Evolutionary conservation across 306 rosid species (phyloP).

Genomic region (Quercus berberidifolia): DNA sequence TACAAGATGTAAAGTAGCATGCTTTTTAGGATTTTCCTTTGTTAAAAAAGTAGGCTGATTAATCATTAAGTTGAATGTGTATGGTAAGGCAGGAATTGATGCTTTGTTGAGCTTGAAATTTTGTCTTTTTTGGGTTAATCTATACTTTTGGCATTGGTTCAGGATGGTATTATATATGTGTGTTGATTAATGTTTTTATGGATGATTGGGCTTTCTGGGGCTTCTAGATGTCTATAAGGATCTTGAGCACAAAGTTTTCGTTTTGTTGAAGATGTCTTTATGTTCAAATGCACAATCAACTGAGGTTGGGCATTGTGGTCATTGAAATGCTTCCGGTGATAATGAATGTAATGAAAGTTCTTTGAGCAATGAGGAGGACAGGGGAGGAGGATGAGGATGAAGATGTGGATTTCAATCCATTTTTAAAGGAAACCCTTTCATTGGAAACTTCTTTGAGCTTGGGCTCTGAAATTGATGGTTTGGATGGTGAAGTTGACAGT

Average conservation of each 20-base stretch:
- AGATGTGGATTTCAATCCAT: slow-evolving; percentile 75
- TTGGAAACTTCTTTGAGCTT: slow-evolving; percentile 83
- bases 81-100: not conserved
- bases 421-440: slow-evolving; percentile 62
- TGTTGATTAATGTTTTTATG: slow-evolving; percentile 16
- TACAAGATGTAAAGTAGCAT: not conserved
- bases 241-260: slow-evolving; percentile 4
- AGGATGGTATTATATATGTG: slow-evolving; percentile 18
- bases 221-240: slow-evolving; percentile 11
- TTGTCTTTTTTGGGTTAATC: not conserved
- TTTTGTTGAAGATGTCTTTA: slow-evolving; percentile 36
- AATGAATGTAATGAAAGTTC: slow-evolving; percentile 27
- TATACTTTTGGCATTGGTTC: slow-evolving; percentile 24
- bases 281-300: slow-evolving; percentile 36
- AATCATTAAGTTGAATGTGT: not conserved
- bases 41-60: not conserved
- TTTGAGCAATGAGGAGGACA: slow-evolving; percentile 35
- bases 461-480: slow-evolving; percentile 79
- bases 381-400: slow-evolving; percentile 74
- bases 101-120: not conserved
- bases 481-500: slow-evolving; percentile 50
- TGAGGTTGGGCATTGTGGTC: slow-evolving; percentile 24
- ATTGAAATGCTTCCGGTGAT: slow-evolving; percentile 17
- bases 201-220: not conserved
- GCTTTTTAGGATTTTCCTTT: not conserved